Evolutionary conservation across 441 rosid species (phyloP).

Genomic region (Euphorbia schlechtendalii): DNA sequence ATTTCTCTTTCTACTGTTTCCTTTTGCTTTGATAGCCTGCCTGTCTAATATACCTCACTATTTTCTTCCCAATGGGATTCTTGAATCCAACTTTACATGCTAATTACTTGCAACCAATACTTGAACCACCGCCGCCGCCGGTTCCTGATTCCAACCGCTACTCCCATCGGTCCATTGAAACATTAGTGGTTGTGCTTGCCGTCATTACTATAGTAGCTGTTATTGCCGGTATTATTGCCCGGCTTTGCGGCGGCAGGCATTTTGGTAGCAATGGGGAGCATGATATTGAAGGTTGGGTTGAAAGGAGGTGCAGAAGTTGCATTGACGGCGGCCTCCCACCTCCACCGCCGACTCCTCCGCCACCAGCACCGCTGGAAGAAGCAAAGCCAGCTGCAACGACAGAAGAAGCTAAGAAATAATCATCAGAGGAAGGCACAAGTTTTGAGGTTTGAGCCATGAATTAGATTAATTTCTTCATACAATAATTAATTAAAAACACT

Average conservation of each 20-base stretch:
- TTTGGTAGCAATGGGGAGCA: conserved; percentile 63
- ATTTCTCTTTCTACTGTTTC: too few relatives aligned
- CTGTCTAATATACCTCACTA: too few relatives aligned
- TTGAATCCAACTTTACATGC: conserved; percentile 26
- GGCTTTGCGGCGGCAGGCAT: conserved; percentile 75
- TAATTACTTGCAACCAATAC: conserved; percentile 35
- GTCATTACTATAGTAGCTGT: conserved; percentile 65
- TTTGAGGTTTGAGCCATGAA: neutral
- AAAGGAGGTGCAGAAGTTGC: conserved; percentile 75
- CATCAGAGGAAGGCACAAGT: conserved; percentile 15
- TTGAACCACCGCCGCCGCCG: conserved; percentile 35
- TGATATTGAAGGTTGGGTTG: conserved; percentile 92
- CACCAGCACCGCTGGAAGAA: conserved; percentile 27
- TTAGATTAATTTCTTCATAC: too few relatives aligned
- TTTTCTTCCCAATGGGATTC: conserved; percentile 15
- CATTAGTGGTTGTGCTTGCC: conserved; percentile 75
- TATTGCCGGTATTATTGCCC: conserved; percentile 66
- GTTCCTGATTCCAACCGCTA: conserved; percentile 36
- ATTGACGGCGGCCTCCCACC: conserved; percentile 70
- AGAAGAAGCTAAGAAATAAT: conserved; percentile 40
- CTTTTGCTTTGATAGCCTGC: too few relatives aligned
- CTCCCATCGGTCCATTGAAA: conserved; percentile 63
- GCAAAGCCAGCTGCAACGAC: conserved; percentile 36
- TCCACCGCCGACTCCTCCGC: conserved; percentile 28
- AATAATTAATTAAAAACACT: too few relatives aligned